Percentiles rank a stretch among this genome's conserved stretches.
These are phyloP conservation scores for Saturnispora zaruensis DNA, from an alignment of 805 yeast species.

Conservation along the genomic window DNA sequence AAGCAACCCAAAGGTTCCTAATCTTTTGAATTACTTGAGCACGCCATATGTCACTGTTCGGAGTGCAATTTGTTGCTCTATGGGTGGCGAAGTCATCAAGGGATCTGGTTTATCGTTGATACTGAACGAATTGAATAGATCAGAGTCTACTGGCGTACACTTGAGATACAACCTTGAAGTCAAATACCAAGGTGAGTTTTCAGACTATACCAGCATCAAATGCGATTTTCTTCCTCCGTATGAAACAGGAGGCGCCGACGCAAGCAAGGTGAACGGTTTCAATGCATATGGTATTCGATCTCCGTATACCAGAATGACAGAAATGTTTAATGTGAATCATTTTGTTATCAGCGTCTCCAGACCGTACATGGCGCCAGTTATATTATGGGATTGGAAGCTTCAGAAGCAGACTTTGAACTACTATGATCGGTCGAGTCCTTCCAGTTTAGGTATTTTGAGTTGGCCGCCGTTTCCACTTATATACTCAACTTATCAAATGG, in stretches of 20 bases:
- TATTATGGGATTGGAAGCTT: slow-evolving; percentile 76
- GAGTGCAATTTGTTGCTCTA: slow-evolving; percentile 83
- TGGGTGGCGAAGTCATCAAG: slow-evolving; percentile 59
- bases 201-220: slow-evolving; percentile 17
- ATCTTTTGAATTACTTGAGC: slow-evolving; percentile 77
- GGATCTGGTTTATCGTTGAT: slow-evolving; percentile 26
- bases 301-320: slow-evolving; percentile 84
- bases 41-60: slow-evolving; percentile 87
- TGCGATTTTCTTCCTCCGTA: slow-evolving; percentile 35
- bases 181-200: slow-evolving; percentile 31
- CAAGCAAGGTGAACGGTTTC: slow-evolving; percentile 10
- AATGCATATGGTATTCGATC: slow-evolving; percentile 25
- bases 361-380: slow-evolving; percentile 86
- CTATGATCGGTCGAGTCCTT: not conserved
- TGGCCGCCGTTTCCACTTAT: not conserved
- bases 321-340: slow-evolving; percentile 89
- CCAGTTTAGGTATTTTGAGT: not conserved
- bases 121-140: not conserved
- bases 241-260: slow-evolving; percentile 30
- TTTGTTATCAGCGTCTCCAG: slow-evolving; percentile 86
- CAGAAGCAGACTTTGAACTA: slow-evolving; percentile 20
- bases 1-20: slow-evolving; percentile 58
- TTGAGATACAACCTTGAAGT: slow-evolving; percentile 7
- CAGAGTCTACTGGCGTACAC: not conserved
- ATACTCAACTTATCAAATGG: slow-evolving; percentile 11